These are phyloP conservation scores for Neonectria hederae DNA, from an alignment of 2,329 filamentous ascomycete genomes.

Conservation along the genomic window DNA sequence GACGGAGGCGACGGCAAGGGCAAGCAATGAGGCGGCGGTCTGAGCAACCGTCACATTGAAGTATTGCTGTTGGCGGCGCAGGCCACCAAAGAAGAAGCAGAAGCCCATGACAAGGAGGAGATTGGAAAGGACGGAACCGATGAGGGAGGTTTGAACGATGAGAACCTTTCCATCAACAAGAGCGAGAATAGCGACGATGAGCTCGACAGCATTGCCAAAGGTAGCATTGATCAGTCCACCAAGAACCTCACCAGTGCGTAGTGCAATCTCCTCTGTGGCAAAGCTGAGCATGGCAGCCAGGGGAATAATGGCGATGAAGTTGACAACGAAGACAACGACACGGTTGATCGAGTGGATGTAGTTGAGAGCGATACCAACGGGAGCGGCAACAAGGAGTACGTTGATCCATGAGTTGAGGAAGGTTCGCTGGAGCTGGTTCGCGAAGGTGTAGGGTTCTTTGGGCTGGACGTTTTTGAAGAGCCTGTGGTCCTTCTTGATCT, in stretches of 20 bases:
- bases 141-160: constrained; percentile 92
- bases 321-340: constrained; percentile 81
- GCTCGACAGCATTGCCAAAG: constrained; percentile 91
- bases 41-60: constrained; percentile 95
- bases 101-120: constrained; percentile 88
- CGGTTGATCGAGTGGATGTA: constrained; percentile 65
- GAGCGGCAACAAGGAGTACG: constrained; percentile 79
- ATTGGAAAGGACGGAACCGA: constrained; percentile 92
- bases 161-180: constrained; percentile 76
- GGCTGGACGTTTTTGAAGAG: constrained; percentile 59
- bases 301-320: constrained; percentile 93
- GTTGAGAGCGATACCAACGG: constrained; percentile 80
- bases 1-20: constrained; percentile 80
- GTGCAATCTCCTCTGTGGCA: constrained; percentile 88
- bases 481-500: constrained; percentile 52
- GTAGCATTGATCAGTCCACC: constrained; percentile 90
- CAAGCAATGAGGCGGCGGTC: constrained; percentile 83
- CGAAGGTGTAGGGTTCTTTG: constrained; percentile 65
- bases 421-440: constrained; percentile 76
- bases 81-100: constrained; percentile 89
- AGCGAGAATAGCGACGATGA: constrained; percentile 90
- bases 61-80: constrained; percentile 81
- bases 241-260: constrained; percentile 83
- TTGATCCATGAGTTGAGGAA: constrained; percentile 89
- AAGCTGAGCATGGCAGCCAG: constrained; percentile 87